Conservation (phyloP, 1,284 basidiomycete species). For the Apiotrichum akiyoshidainum region DNA sequence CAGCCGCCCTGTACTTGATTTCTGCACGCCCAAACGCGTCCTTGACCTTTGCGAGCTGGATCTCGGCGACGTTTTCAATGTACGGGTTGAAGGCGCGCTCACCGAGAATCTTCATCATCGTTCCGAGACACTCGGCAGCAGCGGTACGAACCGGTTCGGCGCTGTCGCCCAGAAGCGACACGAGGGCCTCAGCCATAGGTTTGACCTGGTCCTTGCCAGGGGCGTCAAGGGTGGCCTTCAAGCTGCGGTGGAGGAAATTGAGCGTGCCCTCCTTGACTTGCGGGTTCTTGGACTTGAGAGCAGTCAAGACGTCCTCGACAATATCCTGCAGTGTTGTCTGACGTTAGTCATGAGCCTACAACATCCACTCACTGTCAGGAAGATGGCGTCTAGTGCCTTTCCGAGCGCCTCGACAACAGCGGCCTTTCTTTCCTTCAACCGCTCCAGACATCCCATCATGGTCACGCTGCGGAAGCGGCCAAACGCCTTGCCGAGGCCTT, state of each 20-base stretch:
- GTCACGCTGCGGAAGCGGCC: slow-evolving; percentile 70
- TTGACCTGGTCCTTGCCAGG: slow-evolving; percentile 76
- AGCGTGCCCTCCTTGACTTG: slow-evolving; percentile 93
- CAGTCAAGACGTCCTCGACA: slow-evolving; percentile 74
- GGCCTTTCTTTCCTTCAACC: slow-evolving; percentile 91
- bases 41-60: slow-evolving; percentile 89
- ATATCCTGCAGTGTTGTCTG: slow-evolving; percentile 79
- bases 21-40: slow-evolving; percentile 86
- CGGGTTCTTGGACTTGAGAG: slow-evolving; percentile 87
- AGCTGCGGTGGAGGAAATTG: slow-evolving; percentile 79
- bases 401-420: slow-evolving; percentile 87
- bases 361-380: slow-evolving; percentile 63
- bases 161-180: slow-evolving; percentile 77
- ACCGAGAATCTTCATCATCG: slow-evolving; percentile 95
- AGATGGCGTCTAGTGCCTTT: slow-evolving; percentile 83
- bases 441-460: slow-evolving; percentile 77
- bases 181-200: slow-evolving; percentile 73
- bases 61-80: slow-evolving; percentile 81
- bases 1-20: slow-evolving; percentile 75
- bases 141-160: slow-evolving; percentile 87
- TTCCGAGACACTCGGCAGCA: slow-evolving; percentile 82
- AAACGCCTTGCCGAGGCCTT: slow-evolving; percentile 73
- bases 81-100: slow-evolving; percentile 85
- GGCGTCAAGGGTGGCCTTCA: slow-evolving; percentile 61
- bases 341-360: slow-evolving; percentile 11